Base-by-base conservation (phyloP, 192 early-diverging fungal species). In the Mortierella antarctica region DNA sequence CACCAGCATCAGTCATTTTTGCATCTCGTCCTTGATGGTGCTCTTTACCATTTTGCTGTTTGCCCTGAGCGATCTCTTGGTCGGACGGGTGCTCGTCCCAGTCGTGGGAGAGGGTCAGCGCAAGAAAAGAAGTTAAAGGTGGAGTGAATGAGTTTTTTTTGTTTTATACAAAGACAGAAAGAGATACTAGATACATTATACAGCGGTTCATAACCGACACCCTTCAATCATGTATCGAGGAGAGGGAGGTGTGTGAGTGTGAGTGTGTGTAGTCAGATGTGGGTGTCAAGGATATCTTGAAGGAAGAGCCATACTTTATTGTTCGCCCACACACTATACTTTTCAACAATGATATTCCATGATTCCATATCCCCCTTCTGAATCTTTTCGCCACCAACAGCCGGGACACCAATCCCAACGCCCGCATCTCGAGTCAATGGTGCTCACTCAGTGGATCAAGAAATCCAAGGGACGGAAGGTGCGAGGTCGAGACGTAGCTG, bases 1-100 rank as follows among this genome's bases (percentile, higher is more conserved):
- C 23, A 96, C 95, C 54, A 94, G 93, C 56, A 98, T 98, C 73
- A 94, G 92, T 64, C 97, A 98, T 76, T 98, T 97, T 83, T 92
- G 95, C 66, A 98, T 98, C 73, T 91, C 95, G 10, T 91, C 89
- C n/a, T 83, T 94, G 62, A 96, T 98, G 88, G 92, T 96, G 56
- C 87, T 98, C 47, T 97, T 98, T 73, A 93, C 94, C 49, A 96
- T 96, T 45, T 78, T 96, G 41, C 85, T 97, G 67, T 98, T 96
- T 84, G 87, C 86, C 44, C 84, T 95, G 7, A 92, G 92, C 64
- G 91, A 95, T 46, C 46, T 85, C 7, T 63, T 88, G 21, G 83
- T 90, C 45, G 89, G 89, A 56, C 60, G 66, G 5, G 84, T 70
- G 49, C 58, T 83, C 14, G 71, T 83, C n/a, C 73, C 73, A 7